Percentiles rank a stretch among this genome's conserved stretches.
These are phyloP conservation scores for Clavispora phyllophila DNA, from an alignment of 805 yeast species.

Conservation along the genomic window DNA sequence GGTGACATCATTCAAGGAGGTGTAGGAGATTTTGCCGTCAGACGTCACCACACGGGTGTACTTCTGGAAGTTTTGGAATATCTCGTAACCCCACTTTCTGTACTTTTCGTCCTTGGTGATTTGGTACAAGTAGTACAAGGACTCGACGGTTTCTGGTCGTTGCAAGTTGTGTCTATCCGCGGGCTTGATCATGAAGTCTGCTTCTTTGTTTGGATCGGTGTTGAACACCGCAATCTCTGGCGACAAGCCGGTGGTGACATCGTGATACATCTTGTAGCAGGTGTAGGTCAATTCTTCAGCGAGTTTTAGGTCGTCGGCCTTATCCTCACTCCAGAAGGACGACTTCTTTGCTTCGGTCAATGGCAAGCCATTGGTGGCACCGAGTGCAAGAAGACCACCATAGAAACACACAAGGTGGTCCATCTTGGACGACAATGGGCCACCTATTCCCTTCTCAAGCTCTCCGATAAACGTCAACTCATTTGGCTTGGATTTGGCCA, in stretches of 20 bases:
- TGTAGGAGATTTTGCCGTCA: conserved; percentile 46
- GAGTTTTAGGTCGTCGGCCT: conserved; percentile 59
- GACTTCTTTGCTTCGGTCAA: conserved; percentile 49
- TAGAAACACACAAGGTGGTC: conserved; percentile 90
- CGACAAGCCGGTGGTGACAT: conserved; percentile 67
- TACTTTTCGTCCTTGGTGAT: conserved; percentile 76
- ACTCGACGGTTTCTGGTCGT: conserved; percentile 92
- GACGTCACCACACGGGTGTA: conserved; percentile 46
- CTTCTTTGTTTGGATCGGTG: conserved; percentile 35
- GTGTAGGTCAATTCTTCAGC: conserved; percentile 74
- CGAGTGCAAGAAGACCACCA: conserved; percentile 84
- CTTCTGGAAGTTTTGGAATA: conserved; percentile 64
- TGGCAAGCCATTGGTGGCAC: conserved; percentile 76
- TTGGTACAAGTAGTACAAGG: conserved; percentile 73
- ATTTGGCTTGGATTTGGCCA: conserved; percentile 56
- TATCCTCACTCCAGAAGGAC: conserved; percentile 52
- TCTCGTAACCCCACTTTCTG: conserved; percentile 86
- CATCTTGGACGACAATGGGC: conserved; percentile 66
- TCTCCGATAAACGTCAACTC: conserved; percentile 73
- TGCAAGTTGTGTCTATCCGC: conserved; percentile 80
- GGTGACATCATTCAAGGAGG: conserved; percentile 66
- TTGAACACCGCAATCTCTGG: conserved; percentile 90
- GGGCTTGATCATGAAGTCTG: conserved; percentile 66
- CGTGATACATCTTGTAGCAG: conserved; percentile 80
- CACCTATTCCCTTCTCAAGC: conserved; percentile 60